A percentile compares a stretch with the other conserved stretches of the same genome.
phyloP scores from a whole-genome alignment of 192 early-diverging fungal species.

The Borealophlyctis nickersoniae region DNA sequence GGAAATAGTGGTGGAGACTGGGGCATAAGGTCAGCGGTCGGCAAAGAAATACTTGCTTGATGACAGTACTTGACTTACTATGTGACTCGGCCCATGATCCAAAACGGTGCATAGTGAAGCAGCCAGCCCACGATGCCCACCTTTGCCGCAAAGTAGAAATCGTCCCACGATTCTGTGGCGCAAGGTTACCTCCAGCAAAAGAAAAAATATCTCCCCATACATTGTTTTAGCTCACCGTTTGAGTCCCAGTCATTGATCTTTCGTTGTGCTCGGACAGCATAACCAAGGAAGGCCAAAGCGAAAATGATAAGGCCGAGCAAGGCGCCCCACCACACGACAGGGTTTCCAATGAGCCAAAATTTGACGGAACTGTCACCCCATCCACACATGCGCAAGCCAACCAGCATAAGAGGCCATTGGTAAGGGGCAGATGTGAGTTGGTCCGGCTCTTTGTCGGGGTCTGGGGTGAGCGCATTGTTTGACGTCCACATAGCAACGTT shows the following conservation, averaged over 20 bases:
- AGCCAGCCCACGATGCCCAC: conserved; percentile 84
- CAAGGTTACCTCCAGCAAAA: not conserved
- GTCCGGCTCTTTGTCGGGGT: conserved; percentile 87
- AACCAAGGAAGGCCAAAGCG: conserved; percentile 39
- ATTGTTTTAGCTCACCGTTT: conserved; percentile 12
- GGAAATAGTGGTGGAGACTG: conserved; percentile 93
- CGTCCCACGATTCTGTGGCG: conserved; percentile 49
- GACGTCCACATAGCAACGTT: conserved; percentile 95
- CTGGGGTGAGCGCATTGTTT: conserved; percentile 92
- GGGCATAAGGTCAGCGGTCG: conserved; percentile 10
- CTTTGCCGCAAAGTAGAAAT: conserved; percentile 71
- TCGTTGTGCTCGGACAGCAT: conserved; percentile 65
- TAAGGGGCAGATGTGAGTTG: conserved; percentile 71
- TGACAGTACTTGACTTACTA: conserved; percentile 46
- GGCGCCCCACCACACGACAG: conserved; percentile 85
- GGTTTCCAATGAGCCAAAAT: conserved; percentile 92
- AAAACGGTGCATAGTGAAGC: conserved; percentile 92
- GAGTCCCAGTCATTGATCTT: conserved; percentile 56
- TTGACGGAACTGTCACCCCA: conserved; percentile 85
- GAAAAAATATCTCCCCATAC: not conserved
- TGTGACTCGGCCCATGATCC: conserved; percentile 92
- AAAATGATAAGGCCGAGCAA: conserved; percentile 53
- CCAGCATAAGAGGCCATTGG: conserved; percentile 84
- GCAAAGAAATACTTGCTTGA: not conserved
- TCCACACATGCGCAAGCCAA: conserved; percentile 90